These are phyloP conservation scores for Hypocreales sp. DNA, from an alignment of 2,329 filamentous ascomycete genomes.

Conservation along the genomic window DNA sequence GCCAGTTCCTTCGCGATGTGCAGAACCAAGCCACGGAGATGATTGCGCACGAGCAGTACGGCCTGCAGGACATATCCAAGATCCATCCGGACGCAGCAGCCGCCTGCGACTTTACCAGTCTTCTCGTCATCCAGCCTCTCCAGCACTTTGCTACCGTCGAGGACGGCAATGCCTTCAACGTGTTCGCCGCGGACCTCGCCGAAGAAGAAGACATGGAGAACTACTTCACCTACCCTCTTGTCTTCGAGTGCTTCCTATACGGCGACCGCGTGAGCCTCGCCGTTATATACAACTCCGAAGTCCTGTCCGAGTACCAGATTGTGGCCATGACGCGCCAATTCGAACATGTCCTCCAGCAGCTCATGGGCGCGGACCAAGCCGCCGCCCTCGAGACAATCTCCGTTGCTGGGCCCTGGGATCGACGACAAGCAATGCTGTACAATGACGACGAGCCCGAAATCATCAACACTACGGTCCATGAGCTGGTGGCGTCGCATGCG, in stretches of 20 bases:
- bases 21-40: slow-evolving; percentile 7
- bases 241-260: neutral
- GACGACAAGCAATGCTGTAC: neutral
- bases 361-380: neutral
- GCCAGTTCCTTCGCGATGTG: slow-evolving; percentile 5
- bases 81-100: neutral
- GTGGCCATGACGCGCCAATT: neutral
- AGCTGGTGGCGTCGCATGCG: neutral
- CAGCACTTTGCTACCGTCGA: neutral
- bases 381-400: neutral
- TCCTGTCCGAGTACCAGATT: neutral
- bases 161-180: neutral
- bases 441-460: neutral
- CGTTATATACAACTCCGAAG: neutral
- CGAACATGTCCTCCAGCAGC: neutral
- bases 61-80: slow-evolving; percentile 5
- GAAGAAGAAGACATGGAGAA: neutral
- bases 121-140: slow-evolving; percentile 1
- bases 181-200: neutral
- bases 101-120: slow-evolving; percentile 2
- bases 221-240: neutral
- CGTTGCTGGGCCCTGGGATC: slow-evolving; percentile 1
- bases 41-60: slow-evolving; percentile 7
- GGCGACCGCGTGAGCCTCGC: neutral
- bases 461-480: neutral